Conservation (phyloP, 257 asterid genomes). For the Lycium ferocissimum region DNA sequence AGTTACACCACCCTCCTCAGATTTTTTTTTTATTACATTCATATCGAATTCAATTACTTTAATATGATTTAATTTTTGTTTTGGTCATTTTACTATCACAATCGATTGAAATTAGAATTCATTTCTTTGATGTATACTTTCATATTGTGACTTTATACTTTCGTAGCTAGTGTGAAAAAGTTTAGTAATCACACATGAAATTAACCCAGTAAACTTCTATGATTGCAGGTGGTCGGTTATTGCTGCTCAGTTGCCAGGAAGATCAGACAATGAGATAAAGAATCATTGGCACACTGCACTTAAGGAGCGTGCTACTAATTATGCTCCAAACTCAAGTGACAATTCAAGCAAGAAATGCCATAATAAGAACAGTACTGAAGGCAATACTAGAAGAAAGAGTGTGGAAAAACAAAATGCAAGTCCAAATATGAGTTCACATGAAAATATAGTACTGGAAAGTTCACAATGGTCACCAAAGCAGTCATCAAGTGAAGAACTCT, state of each 20-base stretch:
- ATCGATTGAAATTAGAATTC: no score
- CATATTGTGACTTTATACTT: no score
- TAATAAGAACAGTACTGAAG: background rate
- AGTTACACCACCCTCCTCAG: background rate
- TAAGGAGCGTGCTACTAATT: constrained; percentile 7
- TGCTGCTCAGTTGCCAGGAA: constrained; percentile 24
- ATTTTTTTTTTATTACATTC: background rate
- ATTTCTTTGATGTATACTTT: no score
- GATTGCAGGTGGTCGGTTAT: constrained; percentile 28
- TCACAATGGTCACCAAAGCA: background rate
- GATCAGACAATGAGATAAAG: constrained; percentile 31
- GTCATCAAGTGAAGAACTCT: constrained; percentile 17
- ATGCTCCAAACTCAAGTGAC: background rate
- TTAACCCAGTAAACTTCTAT: background rate
- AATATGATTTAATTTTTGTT: background rate
- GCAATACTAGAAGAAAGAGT: background rate
- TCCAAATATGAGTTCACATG: background rate
- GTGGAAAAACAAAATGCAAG: background rate
- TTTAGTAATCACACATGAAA: no score
- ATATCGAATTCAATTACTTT: background rate
- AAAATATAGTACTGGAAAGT: constrained; percentile 16
- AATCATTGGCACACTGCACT: constrained; percentile 31
- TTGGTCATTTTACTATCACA: background rate
- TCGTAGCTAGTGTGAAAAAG: no score
- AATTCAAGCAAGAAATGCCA: background rate